Evolutionary conservation across 345 rosid species (phyloP).

Genomic region (Arabidopsis thaliana): DNA sequence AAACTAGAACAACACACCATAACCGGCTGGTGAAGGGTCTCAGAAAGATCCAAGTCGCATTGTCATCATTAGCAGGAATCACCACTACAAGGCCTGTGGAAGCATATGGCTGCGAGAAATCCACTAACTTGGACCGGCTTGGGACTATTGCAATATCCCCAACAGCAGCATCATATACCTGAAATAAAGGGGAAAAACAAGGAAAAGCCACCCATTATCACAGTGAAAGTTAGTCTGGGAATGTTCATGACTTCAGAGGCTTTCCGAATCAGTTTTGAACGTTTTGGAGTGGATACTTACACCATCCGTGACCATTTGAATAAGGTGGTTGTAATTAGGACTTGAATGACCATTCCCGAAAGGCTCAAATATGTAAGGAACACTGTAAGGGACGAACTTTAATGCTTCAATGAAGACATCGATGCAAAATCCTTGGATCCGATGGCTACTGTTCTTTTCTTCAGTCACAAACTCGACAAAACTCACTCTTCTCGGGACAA

Average conservation of each 20-base stretch:
- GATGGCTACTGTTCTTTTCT: constrained; percentile 53
- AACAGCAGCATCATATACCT: constrained; percentile 71
- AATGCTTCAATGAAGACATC: constrained; percentile 76
- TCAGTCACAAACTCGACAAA: constrained; percentile 72
- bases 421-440: constrained; percentile 69
- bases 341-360: constrained; percentile 74
- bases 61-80: constrained; percentile 53
- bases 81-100: constrained; percentile 77
- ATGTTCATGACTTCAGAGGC: constrained; percentile 29
- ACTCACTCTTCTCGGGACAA: constrained; percentile 81
- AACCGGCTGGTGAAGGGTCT: constrained; percentile 67
- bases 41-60: constrained; percentile 70
- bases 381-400: constrained; percentile 69
- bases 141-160: constrained; percentile 75
- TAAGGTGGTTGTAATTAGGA: constrained; percentile 64
- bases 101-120: constrained; percentile 77
- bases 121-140: constrained; percentile 60
- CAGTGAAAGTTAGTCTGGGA: constrained; percentile 11
- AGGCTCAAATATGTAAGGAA: constrained; percentile 67
- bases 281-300: constrained; percentile 57
- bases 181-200: constrained; percentile 26
- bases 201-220: constrained; percentile 10
- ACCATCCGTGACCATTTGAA: constrained; percentile 55
- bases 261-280: constrained; percentile 1
- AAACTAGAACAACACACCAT: constrained; percentile 62